Conservation (phyloP, 208 protist species). For the Wallacemonas sp. region DNA sequence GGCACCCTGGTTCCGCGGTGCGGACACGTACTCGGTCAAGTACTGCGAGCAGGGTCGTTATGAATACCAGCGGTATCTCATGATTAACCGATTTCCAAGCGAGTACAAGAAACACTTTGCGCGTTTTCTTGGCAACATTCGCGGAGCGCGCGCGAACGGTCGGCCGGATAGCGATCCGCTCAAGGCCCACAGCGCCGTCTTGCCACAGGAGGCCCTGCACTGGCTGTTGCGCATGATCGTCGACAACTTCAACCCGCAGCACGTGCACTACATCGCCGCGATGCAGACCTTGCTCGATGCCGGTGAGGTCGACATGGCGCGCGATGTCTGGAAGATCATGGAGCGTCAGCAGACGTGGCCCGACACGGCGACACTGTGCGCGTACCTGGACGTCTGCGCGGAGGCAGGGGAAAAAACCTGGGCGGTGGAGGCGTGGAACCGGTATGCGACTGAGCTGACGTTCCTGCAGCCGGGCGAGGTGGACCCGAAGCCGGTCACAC, state of each 20-base stretch:
- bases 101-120: constrained; percentile 91
- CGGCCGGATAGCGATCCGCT: constrained; percentile 5
- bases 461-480: constrained; percentile 80
- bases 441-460: constrained; percentile 85
- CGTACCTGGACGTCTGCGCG: constrained; percentile 86
- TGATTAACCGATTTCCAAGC: constrained; percentile 91
- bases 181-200: constrained; percentile 14
- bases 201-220: constrained; percentile 90
- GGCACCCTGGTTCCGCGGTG: constrained; percentile 89
- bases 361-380: constrained; percentile 80
- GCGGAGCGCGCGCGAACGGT: constrained; percentile 14
- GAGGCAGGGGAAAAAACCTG: constrained; percentile 73
- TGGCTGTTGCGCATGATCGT: constrained; percentile 93
- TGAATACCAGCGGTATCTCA: constrained; percentile 91
- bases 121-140: constrained; percentile 79
- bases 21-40: constrained; percentile 91
- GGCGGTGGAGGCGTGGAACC: constrained; percentile 90
- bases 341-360: constrained; percentile 92
- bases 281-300: constrained; percentile 77
- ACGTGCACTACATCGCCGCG: constrained; percentile 90
- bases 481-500: constrained; percentile 89
- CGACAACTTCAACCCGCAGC: constrained; percentile 92
- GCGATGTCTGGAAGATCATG: constrained; percentile 93
- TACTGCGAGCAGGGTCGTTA: constrained; percentile 91
- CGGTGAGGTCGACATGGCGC: constrained; percentile 85